Conservation (phyloP, 2,329 filamentous ascomycete species). For the Colletotrichum sansevieriae region DNA sequence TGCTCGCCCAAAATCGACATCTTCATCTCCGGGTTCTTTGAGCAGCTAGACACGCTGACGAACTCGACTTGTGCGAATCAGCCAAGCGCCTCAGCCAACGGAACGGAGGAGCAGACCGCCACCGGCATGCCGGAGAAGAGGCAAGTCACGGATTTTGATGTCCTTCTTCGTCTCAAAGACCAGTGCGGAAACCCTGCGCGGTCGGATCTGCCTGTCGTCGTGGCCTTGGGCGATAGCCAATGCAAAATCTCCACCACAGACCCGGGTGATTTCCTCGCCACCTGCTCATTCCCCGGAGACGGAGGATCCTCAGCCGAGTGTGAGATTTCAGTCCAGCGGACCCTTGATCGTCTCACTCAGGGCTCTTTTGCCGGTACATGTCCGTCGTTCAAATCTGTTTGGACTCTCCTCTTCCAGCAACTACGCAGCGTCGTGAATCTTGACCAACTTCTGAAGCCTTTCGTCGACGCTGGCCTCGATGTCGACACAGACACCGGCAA, state of each 20-base stretch:
- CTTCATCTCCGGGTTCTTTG: conserved; percentile 50
- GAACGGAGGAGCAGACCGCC: conserved; percentile 32
- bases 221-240: conserved; percentile 49
- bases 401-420: conserved; percentile 47
- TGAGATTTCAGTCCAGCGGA: conserved; percentile 49
- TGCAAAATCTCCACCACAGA: conserved; percentile 43
- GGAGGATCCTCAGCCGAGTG: conserved; percentile 49
- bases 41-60: conserved; percentile 50
- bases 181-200: conserved; percentile 52
- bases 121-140: conserved; percentile 5
- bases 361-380: conserved; percentile 54
- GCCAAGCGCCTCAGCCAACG: conserved; percentile 33
- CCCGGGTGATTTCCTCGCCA: conserved; percentile 44
- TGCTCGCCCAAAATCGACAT: conserved; percentile 52
- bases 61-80: conserved; percentile 48
- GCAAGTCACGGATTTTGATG: conserved; percentile 46
- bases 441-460: conserved; percentile 26
- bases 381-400: conserved; percentile 51
- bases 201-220: conserved; percentile 47
- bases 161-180: conserved; percentile 51
- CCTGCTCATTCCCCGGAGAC: conserved; percentile 52
- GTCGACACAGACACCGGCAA: neutral
- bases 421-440: conserved; percentile 45
- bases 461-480: conserved; percentile 24
- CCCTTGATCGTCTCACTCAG: conserved; percentile 50